A percentile compares a stretch with the other conserved stretches of the same genome.
phyloP scores from a whole-genome alignment of 2,329 filamentous ascomycete species.

The Beauveria asiatica region DNA sequence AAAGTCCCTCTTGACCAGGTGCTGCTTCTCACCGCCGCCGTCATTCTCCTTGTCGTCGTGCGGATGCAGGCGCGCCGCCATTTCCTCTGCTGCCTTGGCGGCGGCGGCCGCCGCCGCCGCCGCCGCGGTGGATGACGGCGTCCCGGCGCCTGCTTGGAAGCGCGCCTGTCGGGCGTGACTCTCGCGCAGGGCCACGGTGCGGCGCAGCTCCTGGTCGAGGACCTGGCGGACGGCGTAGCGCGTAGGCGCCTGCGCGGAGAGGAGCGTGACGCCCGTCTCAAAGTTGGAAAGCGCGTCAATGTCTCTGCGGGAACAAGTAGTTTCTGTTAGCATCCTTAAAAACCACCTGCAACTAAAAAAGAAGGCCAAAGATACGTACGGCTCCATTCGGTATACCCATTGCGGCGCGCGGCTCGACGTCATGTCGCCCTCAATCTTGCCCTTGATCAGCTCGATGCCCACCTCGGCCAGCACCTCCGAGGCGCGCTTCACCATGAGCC shows the following conservation, averaged over 20 bases:
- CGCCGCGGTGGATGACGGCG: conserved; percentile 1
- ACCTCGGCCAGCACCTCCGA: conserved; percentile 77
- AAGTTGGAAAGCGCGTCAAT: conserved; percentile 75
- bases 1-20: conserved; percentile 65
- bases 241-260: conserved; percentile 58
- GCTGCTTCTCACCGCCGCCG: conserved; percentile 24
- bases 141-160: conserved; percentile 37
- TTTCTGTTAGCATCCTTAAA: neutral
- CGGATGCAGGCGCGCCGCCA: conserved; percentile 19
- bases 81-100: conserved; percentile 29
- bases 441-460: conserved; percentile 72
- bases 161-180: conserved; percentile 57
- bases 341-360: too few species aligned
- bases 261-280: conserved; percentile 53
- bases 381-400: conserved; percentile 93
- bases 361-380: conserved; percentile 44
- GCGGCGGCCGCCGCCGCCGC: conserved; percentile 12
- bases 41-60: conserved; percentile 25
- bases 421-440: conserved; percentile 65
- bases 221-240: conserved; percentile 93
- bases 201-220: conserved; percentile 79
- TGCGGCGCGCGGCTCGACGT: conserved; percentile 49
- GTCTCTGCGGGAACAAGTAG: conserved; percentile 31
- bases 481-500: conserved; percentile 68
- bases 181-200: conserved; percentile 59